Conservation (phyloP, 2,329 filamentous ascomycete genomes). For the Xylariaceae sp. region DNA sequence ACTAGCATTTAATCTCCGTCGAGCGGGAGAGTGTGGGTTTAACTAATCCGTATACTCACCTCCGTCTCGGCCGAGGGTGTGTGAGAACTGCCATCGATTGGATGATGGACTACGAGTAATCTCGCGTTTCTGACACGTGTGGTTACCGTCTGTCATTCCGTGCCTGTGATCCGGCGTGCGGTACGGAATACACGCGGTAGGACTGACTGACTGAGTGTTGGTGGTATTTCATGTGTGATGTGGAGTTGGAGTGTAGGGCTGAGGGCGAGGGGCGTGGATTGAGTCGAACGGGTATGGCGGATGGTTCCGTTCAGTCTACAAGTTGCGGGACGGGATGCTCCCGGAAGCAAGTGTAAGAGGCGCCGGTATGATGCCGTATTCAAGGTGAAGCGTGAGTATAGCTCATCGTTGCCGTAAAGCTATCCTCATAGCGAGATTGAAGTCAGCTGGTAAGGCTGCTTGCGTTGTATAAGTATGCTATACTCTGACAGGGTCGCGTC, state of each 20-base stretch:
- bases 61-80: too few relatives aligned
- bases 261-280: neutral
- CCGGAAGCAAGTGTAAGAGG: too few relatives aligned
- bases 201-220: too few relatives aligned
- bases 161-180: neutral
- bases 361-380: neutral
- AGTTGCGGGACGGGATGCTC: too few relatives aligned
- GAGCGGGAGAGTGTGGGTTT: neutral
- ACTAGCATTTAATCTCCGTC: neutral
- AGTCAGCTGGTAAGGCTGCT: neutral
- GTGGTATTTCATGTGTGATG: too few relatives aligned
- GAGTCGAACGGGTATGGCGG: neutral
- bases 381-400: neutral
- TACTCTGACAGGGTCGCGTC: neutral
- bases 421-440: neutral
- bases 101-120: neutral
- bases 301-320: too few relatives aligned
- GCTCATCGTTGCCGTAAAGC: neutral
- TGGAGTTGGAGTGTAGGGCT: conserved; percentile 4
- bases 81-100: too few relatives aligned
- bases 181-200: neutral
- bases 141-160: neutral
- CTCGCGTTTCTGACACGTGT: neutral
- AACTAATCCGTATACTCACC: neutral
- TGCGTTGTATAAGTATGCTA: neutral